Evolutionary conservation across 1,139 yeast genomes (phyloP), one percentile per base, ranked within the genome.

Genomic region (Pneumocystis murina): DNA sequence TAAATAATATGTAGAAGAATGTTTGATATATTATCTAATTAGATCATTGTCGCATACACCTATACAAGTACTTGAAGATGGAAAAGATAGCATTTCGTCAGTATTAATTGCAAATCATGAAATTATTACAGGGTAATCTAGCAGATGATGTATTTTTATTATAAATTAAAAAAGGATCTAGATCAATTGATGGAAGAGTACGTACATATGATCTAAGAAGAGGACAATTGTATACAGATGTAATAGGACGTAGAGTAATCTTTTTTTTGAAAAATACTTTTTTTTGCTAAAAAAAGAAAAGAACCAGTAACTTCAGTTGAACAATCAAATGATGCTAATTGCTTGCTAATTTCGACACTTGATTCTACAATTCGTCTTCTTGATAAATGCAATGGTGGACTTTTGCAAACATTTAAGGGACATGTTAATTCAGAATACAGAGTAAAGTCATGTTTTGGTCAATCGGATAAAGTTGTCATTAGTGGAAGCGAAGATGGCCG

Each of bases 401-500:
- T 71, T 24, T 64, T 71, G 48, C 73, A 72, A 61, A 63, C 68
- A 14, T 73, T 67, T 64, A 62, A 59, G 7, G 76, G 76, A 24
- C 76, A 74, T 59, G 62, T 40, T 24, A 72, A 73, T 63, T 65
- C 64, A 8, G 69, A 69, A 62, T 71, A 69, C 59, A 70, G 75
- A 10, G 64, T 71, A 35, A 66, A 67, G 24, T 69, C 72, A 12
- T 61, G 66, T 20, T 69, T 73, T 60, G 67, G 68, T 20, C 66
- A 64, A n/a, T 68, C 87, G 74, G 96, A 95, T 0, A 79, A 88
- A 7, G 77, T 87, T 67, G 80, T 88, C 1, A 87, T 88, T 0
- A 86, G 95, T 3, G 95, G 94, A 0, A 82, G 95, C 6, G 96
- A 89, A 71, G 96, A 89, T 72, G 96, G 96, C 62, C 85, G 84